Evolutionary conservation across 768 basidiomycete species (phyloP).

Genomic region (Xerocomellus chrysenteron): DNA sequence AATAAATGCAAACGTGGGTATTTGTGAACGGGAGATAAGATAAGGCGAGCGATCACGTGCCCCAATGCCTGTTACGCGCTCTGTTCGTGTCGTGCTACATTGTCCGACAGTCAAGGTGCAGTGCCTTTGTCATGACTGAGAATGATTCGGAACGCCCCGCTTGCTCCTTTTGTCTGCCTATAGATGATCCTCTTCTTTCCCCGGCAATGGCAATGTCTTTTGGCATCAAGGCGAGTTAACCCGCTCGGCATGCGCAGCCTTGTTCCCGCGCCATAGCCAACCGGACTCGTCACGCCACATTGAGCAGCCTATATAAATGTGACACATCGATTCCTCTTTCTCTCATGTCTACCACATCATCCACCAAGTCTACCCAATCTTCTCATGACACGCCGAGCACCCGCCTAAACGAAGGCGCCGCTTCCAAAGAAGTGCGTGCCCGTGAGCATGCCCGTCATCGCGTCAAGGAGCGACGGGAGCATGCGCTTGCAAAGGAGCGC

Average conservation of each 20-base stretch:
- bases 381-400: slow-evolving; percentile 18
- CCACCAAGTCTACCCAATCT: slow-evolving; percentile 18
- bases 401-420: slow-evolving; percentile 16
- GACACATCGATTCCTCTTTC: slow-evolving; percentile 4
- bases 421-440: slow-evolving; percentile 32
- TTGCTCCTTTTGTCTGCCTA: slow-evolving; percentile 7
- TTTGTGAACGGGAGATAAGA: slow-evolving; percentile 22
- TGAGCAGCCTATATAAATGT: slow-evolving; percentile 33
- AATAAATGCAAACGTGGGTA: slow-evolving; percentile 15
- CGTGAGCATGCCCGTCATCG: slow-evolving; percentile 35
- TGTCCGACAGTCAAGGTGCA: slow-evolving; percentile 19
- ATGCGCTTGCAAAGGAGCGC: slow-evolving; percentile 31
- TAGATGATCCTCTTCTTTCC: not conserved
- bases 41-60: slow-evolving; percentile 21
- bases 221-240: not conserved
- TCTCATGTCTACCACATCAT: slow-evolving; percentile 33
- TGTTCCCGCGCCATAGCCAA: slow-evolving; percentile 24
- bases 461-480: slow-evolving; percentile 32
- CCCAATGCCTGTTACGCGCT: slow-evolving; percentile 13
- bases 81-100: slow-evolving; percentile 2
- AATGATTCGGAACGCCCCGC: slow-evolving; percentile 9
- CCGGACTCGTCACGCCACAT: slow-evolving; percentile 21
- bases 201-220: not conserved
- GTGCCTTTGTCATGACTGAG: slow-evolving; percentile 21
- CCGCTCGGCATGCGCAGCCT: slow-evolving; percentile 18